Percentiles rank a stretch among this genome's conserved stretches.
Conservation (phyloP, 345 rosid genomes). For the Citrus sp. region DNA sequence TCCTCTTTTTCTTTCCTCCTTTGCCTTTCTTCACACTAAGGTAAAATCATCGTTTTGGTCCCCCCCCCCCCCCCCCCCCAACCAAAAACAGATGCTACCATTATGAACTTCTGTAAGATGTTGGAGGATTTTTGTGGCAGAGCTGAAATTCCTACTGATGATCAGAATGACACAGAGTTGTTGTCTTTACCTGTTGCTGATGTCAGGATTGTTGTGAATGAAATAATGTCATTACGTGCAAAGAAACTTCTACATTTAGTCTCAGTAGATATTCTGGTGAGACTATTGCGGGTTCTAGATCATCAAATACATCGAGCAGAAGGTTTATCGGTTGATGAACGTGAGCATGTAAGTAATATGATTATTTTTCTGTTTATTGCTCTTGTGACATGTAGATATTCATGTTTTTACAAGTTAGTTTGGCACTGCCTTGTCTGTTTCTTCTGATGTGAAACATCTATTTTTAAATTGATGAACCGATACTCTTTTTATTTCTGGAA, state of each 20-base stretch:
- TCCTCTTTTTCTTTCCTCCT: constrained; percentile 4
- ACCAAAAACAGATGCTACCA: constrained; percentile 44
- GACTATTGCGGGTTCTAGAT: constrained; percentile 70
- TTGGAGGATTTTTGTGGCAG: constrained; percentile 77
- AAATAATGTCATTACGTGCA: constrained; percentile 65
- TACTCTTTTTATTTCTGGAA: not conserved
- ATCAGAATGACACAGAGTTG: constrained; percentile 86
- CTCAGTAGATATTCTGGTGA: constrained; percentile 75
- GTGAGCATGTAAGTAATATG: constrained; percentile 60
- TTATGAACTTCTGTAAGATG: constrained; percentile 66
- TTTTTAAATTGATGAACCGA: not conserved
- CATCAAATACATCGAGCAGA: constrained; percentile 98
- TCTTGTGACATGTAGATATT: not conserved
- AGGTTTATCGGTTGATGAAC: constrained; percentile 72
- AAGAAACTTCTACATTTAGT: constrained; percentile 86
- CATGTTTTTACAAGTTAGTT: constrained; percentile 1
- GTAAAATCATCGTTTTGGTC: constrained; percentile 6
- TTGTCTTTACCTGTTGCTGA: constrained; percentile 61
- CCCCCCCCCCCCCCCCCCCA: not conserved
- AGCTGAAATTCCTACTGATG: constrained; percentile 84
- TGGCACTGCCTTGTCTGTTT: not conserved
- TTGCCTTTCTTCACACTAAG: not conserved
- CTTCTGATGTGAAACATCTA: not conserved
- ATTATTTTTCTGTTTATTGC: not conserved
- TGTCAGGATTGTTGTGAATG: constrained; percentile 74